Evolutionary conservation across 345 rosid species (phyloP).

Genomic region (Eucalyptus pumila): DNA sequence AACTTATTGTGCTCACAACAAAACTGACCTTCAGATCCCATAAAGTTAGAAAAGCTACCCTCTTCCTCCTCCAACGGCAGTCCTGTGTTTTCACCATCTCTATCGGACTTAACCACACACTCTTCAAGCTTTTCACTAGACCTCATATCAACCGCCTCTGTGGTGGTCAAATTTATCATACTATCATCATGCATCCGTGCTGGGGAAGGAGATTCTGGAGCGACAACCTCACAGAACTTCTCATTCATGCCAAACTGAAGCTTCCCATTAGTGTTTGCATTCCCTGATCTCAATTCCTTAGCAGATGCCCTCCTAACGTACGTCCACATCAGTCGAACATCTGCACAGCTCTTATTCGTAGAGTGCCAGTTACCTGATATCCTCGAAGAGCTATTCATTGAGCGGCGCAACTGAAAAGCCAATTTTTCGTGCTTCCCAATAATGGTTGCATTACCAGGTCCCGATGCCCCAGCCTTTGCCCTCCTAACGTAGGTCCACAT

Average conservation of each 20-base stretch:
- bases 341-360: not conserved
- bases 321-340: not conserved
- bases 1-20: not conserved
- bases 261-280: not conserved
- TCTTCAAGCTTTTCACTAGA: not conserved
- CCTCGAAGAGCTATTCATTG: constrained; percentile 14
- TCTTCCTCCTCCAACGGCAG: constrained; percentile 2
- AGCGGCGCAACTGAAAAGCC: constrained; percentile 14
- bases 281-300: not conserved
- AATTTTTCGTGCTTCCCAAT: not conserved
- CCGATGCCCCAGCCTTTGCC: not conserved
- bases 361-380: constrained; percentile 5
- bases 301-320: not conserved
- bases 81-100: not conserved
- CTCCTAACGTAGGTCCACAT: not conserved
- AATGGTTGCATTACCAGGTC: not conserved
- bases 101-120: not conserved
- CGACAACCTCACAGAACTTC: not conserved
- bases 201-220: not conserved
- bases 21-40: not conserved
- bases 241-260: not conserved
- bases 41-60: constrained; percentile 6
- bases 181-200: not conserved
- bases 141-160: not conserved
- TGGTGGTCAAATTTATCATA: not conserved